phyloP scores from a whole-genome alignment of 2,329 filamentous ascomycete genomes.

The Periconia digitata region DNA sequence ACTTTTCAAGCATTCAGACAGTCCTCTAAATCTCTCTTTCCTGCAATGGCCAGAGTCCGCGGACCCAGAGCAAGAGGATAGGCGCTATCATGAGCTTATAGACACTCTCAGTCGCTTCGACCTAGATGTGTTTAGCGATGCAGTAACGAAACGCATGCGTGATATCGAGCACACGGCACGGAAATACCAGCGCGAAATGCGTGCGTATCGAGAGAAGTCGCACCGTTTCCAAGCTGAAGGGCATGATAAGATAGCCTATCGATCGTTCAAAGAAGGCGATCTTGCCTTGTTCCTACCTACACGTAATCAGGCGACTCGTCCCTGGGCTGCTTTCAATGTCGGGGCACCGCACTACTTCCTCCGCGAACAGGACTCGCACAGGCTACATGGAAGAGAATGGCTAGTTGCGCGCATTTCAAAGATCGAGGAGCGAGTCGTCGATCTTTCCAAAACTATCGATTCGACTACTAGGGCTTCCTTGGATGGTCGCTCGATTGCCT shows the following conservation, averaged over 20 bases:
- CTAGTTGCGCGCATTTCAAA: conserved; percentile 91
- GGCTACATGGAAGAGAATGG: conserved; percentile 85
- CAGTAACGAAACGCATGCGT: conserved; percentile 84
- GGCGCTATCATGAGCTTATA: conserved; percentile 75
- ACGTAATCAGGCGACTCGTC: conserved; percentile 87
- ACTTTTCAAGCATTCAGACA: conserved; percentile 59
- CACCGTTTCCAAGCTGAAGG: conserved; percentile 79
- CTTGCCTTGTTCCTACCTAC: conserved; percentile 92
- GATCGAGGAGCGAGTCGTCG: conserved; percentile 89
- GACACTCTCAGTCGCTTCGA: conserved; percentile 76
- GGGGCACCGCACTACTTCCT: conserved; percentile 97
- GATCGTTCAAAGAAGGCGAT: conserved; percentile 94
- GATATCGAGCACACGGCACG: conserved; percentile 91
- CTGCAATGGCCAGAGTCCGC: conserved; percentile 80
- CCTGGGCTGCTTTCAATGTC: conserved; percentile 98
- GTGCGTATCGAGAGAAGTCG: conserved; percentile 83
- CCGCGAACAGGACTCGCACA: conserved; percentile 86
- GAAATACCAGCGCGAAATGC: conserved; percentile 88
- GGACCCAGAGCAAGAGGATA: conserved; percentile 66
- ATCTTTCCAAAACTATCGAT: conserved; percentile 78
- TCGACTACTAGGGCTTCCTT: conserved; percentile 43
- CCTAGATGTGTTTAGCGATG: conserved; percentile 79
- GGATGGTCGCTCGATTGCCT: conserved; percentile 51
- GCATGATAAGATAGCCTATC: conserved; percentile 94
- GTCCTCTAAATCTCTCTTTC: conserved; percentile 69